phyloP scores from a whole-genome alignment of 2,329 filamentous ascomycete genomes.

The Blastomyces gilchristii region DNA sequence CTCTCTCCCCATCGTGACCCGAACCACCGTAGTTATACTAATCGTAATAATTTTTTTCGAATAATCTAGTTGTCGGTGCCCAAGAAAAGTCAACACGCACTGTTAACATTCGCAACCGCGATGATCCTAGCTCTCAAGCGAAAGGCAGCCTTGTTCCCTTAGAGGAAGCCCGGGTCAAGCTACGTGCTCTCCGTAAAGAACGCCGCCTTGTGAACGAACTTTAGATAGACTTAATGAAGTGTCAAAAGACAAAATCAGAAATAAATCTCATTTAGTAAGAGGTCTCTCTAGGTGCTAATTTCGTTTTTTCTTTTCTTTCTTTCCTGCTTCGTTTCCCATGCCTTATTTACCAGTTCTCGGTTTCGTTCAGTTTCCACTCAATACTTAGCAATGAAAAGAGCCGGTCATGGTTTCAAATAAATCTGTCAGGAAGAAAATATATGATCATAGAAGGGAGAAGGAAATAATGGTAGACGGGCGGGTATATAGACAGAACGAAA shows the following conservation, averaged over 20 bases:
- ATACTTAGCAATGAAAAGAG: not conserved
- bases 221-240: constrained; percentile 16
- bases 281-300: not conserved
- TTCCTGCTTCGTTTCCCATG: not conserved
- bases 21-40: constrained; percentile 16
- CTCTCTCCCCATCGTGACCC: not conserved
- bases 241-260: not conserved
- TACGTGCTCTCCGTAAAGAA: constrained; percentile 39
- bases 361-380: not conserved
- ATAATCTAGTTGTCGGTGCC: constrained; percentile 47
- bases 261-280: not conserved
- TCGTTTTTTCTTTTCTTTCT: not conserved
- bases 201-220: constrained; percentile 35
- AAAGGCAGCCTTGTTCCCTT: constrained; percentile 52
- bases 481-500: not conserved
- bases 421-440: not conserved
- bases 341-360: not conserved
- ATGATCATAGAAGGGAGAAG: not conserved
- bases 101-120: constrained; percentile 56
- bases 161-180: constrained; percentile 47
- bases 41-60: not conserved
- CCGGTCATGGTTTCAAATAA: not conserved
- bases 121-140: constrained; percentile 52
- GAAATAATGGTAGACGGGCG: not conserved
- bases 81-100: constrained; percentile 49